Evolutionary conservation across 78 protist genomes (phyloP).

Genomic region (Cyanophora paradoxa): DNA sequence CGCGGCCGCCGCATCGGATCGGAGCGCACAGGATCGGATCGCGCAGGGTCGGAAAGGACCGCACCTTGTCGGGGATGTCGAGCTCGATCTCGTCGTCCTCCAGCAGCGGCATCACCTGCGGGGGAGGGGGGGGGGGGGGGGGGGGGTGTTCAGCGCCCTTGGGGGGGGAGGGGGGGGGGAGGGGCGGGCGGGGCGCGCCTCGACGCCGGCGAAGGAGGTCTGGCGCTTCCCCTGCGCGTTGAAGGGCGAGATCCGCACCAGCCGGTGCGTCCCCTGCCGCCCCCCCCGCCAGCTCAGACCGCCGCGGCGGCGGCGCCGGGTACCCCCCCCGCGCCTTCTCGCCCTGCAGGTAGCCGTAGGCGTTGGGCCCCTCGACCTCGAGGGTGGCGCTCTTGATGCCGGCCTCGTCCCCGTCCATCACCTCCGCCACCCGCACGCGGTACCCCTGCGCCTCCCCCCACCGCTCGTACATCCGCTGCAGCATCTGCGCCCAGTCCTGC

Average conservation of each 20-base stretch:
- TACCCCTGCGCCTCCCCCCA: constrained; percentile 17
- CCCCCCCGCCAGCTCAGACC: too few relatives aligned
- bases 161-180: too few relatives aligned
- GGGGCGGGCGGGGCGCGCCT: too few relatives aligned
- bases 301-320: too few relatives aligned
- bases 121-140: too few relatives aligned
- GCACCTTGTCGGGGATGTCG: neutral
- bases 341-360: constrained; percentile 11
- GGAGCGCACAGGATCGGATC: neutral
- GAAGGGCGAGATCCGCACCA: constrained; percentile 34
- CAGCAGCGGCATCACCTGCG: constrained; percentile 32
- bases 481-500: constrained; percentile 36
- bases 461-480: constrained; percentile 23
- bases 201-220: constrained; percentile 30
- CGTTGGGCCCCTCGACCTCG: neutral
- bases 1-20: neutral
- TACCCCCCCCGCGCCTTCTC: constrained; percentile 8
- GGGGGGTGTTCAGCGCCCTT: too few relatives aligned
- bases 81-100: neutral
- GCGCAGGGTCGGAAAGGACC: too few relatives aligned
- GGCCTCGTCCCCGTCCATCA: constrained; percentile 19
- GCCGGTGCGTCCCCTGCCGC: constrained; percentile 22
- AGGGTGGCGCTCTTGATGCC: constrained; percentile 23
- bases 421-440: neutral
- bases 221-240: constrained; percentile 18